Evolutionary conservation across 202 grass and related monocot species (phyloP).

Genomic region (Eragrostis tef): DNA sequence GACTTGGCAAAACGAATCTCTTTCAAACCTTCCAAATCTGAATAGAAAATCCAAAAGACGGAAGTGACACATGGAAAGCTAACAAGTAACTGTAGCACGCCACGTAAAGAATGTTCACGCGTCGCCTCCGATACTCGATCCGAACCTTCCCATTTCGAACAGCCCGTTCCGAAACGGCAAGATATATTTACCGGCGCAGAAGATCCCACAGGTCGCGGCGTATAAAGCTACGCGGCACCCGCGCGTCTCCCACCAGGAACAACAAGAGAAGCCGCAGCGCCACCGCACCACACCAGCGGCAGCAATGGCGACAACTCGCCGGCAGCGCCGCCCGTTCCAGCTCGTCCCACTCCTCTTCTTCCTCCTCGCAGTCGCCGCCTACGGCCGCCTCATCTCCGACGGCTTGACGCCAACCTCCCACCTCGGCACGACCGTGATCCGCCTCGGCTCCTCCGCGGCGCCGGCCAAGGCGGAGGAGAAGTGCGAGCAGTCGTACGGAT

Average conservation of each 20-base stretch:
- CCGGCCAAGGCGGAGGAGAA: constrained; percentile 30
- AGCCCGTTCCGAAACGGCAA: too few species aligned
- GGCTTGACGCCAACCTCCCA: constrained; percentile 37
- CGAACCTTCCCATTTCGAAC: not conserved
- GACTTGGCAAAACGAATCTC: not conserved
- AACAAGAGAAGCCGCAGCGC: not conserved
- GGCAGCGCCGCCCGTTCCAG: constrained; percentile 51
- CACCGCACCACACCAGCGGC: not conserved
- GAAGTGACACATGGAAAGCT: not conserved
- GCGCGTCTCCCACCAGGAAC: not conserved
- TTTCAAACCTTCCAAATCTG: not conserved
- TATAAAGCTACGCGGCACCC: constrained; percentile 53
- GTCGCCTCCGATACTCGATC: not conserved
- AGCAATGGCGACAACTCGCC: constrained; percentile 61
- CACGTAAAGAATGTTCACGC: constrained; percentile 35
- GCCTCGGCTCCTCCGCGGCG: constrained; percentile 30
- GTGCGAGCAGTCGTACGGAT: constrained; percentile 84
- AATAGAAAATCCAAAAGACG: not conserved
- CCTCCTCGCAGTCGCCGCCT: constrained; percentile 38
- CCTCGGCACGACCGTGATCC: constrained; percentile 40
- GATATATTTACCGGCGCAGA: not conserved
- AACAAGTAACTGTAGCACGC: not conserved
- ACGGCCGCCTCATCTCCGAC: constrained; percentile 70
- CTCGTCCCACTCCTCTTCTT: constrained; percentile 55
- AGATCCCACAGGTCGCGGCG: not conserved